Conservation (phyloP, 768 basidiomycete species). For the Leccinum incarnatum region DNA sequence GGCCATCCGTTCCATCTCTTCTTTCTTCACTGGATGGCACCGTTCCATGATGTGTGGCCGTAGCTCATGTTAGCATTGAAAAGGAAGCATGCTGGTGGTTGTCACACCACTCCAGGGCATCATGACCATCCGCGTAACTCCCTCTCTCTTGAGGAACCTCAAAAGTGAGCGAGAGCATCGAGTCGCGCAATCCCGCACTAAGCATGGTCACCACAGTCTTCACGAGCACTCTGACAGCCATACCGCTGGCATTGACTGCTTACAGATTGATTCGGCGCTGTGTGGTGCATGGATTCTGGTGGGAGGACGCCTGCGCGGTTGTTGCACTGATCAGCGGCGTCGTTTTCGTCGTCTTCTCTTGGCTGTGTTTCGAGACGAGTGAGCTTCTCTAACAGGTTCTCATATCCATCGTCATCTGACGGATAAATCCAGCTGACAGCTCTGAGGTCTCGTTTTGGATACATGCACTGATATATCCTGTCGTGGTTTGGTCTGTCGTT, state of each 20-base stretch:
- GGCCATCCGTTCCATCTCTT: not conserved
- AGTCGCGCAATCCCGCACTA: not conserved
- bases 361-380: constrained; percentile 10
- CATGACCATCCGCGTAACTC: not conserved
- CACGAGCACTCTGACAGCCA: constrained; percentile 6
- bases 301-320: constrained; percentile 19
- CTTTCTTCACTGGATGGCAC: constrained; percentile 13
- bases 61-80: not conserved
- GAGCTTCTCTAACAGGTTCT: not conserved
- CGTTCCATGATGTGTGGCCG: not conserved
- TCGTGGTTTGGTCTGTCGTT: constrained; percentile 15
- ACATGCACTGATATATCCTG: constrained; percentile 8
- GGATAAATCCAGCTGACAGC: constrained; percentile 5
- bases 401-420: not conserved
- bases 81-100: not conserved
- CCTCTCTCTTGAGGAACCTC: constrained; percentile 6
- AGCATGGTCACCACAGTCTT: constrained; percentile 4
- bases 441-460: constrained; percentile 7
- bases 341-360: constrained; percentile 6
- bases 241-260: constrained; percentile 1
- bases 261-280: constrained; percentile 4
- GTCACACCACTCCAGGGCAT: not conserved
- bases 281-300: constrained; percentile 9
- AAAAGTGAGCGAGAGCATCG: constrained; percentile 9
- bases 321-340: constrained; percentile 3